These are phyloP conservation scores for Geotrichum siamense DNA, from an alignment of 1,139 yeast species.

Conservation along the genomic window DNA sequence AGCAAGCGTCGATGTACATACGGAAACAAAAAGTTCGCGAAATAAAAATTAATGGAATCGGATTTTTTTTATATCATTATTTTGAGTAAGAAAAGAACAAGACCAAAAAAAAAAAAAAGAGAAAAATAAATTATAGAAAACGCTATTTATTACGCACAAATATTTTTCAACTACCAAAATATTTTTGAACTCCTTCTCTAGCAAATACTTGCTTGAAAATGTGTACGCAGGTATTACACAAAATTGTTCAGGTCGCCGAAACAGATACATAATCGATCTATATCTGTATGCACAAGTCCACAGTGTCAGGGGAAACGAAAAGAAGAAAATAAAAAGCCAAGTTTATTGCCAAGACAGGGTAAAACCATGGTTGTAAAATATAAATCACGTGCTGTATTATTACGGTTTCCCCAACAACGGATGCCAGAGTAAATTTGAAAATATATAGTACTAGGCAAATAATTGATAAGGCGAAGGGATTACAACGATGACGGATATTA, in stretches of 20 bases:
- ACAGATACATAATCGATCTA: too few species aligned
- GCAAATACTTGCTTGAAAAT: neutral
- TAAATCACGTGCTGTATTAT: neutral
- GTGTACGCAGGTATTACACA: neutral
- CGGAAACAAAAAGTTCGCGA: too few species aligned
- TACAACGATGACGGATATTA: too few species aligned
- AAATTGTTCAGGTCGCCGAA: neutral
- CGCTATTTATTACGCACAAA: neutral
- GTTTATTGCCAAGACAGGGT: slow-evolving; percentile 14
- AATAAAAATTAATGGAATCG: too few species aligned
- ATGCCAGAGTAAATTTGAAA: neutral
- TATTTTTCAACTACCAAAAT: neutral
- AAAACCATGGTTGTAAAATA: neutral
- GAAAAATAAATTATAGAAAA: too few species aligned
- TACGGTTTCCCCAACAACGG: neutral
- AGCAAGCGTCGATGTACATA: too few species aligned
- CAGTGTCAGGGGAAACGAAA: neutral
- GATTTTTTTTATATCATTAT: too few species aligned
- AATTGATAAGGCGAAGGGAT: too few species aligned
- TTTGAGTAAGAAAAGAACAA: too few species aligned
- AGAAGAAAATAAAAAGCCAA: slow-evolving; percentile 11
- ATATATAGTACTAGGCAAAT: too few species aligned
- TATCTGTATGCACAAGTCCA: neutral
- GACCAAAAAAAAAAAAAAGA: too few species aligned
- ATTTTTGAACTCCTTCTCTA: neutral